These are phyloP conservation scores for Botrytis tulipae DNA, from an alignment of 2,329 filamentous ascomycete genomes.

Conservation along the genomic window DNA sequence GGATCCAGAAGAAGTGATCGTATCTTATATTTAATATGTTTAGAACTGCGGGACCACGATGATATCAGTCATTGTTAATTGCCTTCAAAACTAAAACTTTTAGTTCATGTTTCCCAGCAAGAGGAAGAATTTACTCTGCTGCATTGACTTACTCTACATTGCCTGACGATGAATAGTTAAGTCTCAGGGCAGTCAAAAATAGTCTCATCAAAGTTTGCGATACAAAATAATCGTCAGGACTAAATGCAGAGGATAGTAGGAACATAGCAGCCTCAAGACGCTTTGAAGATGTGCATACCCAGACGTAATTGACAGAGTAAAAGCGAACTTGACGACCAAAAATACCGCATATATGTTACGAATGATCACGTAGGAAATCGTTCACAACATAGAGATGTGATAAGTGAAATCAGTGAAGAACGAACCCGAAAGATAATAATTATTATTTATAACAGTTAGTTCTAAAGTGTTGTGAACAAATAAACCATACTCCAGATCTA, in stretches of 20 bases:
- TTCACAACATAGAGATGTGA: accelerated
- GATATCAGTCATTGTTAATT: not conserved
- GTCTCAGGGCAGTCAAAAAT: not conserved
- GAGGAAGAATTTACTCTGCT: not conserved
- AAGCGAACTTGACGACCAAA: not conserved
- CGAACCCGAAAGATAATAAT: not conserved
- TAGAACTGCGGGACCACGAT: not conserved
- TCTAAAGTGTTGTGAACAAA: not conserved
- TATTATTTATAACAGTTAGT: too few relatives aligned
- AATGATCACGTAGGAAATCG: not conserved
- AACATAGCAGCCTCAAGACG: not conserved
- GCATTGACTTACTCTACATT: not conserved
- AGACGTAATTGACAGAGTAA: not conserved
- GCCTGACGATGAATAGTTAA: too few relatives aligned
- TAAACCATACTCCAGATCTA: not conserved
- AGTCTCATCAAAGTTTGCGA: not conserved
- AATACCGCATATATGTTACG: not conserved
- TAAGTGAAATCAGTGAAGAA: too few relatives aligned
- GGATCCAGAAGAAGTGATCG: not conserved
- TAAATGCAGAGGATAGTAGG: not conserved
- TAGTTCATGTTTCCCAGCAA: not conserved
- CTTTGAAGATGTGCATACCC: not conserved
- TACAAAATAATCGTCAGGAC: not conserved
- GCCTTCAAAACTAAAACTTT: not conserved
- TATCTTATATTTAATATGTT: not conserved